Evolutionary conservation across 495 filamentous ascomycete genomes (phyloP), one percentile per base, ranked within the genome.

Genomic region (Lasiosphaeris hirsuta): DNA sequence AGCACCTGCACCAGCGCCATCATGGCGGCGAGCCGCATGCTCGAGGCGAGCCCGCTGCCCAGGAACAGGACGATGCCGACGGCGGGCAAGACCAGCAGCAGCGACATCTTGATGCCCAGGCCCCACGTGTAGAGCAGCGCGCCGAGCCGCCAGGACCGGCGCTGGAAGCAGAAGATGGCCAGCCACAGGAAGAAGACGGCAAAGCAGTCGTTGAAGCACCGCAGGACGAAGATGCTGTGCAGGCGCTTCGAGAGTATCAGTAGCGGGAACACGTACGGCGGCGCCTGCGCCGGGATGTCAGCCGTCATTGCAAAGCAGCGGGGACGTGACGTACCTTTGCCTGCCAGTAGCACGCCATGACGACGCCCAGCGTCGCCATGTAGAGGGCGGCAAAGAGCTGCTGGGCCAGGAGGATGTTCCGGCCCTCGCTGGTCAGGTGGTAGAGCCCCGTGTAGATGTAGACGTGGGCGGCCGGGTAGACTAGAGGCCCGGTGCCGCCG

Each of bases 131-230:
- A 97, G 14, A 81, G 71, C 7, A 88, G 64, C 40, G 86, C 88
- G 3, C 84, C 94, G 0, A 85, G 53, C 9, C 84, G 83, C 85
- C 88, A 97, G 15, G 80, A 51, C 11, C 85, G 79, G 51, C 76
- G 77, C 72, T 96, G 87, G 66, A 89, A 89, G 39, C 82, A 70
- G 66, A 86, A 90, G 40, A 97, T 87, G 19, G 90, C 85, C 33
- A 86, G 63, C 80, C 88, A 97, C 65, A 97, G 83, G 52, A 87
- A 86, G 54, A 92, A 76, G 23, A 88, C 78, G 7, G 92, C 90
- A 62, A 95, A 87, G 55, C 90, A 86, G 77, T 98, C 94, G 73
- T 98, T 98, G 80, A 98, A 98, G 62, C 92, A 84, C 14, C 94
- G 86, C 54, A 98, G 80, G 56, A 98, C 71, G 68, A 91, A 98